Base-by-base conservation (phyloP, 768 basidiomycete genomes). In the Boletus barrowsii region DNA sequence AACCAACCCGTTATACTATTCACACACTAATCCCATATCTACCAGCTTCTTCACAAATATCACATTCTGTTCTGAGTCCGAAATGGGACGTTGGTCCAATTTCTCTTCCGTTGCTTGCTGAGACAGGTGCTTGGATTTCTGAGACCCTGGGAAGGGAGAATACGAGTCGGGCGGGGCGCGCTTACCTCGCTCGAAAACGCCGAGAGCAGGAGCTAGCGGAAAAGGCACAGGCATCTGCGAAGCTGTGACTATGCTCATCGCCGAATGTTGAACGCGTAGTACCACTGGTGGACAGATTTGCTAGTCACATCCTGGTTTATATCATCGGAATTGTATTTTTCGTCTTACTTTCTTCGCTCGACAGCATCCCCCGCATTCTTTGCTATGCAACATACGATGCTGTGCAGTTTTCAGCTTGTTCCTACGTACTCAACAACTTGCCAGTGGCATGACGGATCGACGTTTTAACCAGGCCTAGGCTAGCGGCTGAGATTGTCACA, bases 51-150 rank as follows among this genome's bases (percentile, higher is more conserved):
- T 50, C 47, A 29, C 51, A 8, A 7, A 4, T 11, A 24, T 24
- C 43, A 5, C 10, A 32, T 0, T 39, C 53, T 11, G 20, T n/a
- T n/a, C 8, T 22, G 1, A 46, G 49, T 35, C 51, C 70, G 1
- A 62, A 62, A 43, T 66, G 68, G 55, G 68, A 68, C 17, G 67
- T 71, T 3, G 75, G 75, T 5, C 70, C 81, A 4, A 51, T 80
- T 41, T 80, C 92, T 62, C 72, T 94, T 39, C 79, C 83, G n/a
- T 72, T 80, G 55, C 75, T 94, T 42, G 86, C 82, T 3, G 83
- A 86, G 42, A 84, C 86, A 33, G 94, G 93, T 0, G 84, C 79
- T 68, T 97, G 93, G 94, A 85, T 96, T 51, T 86, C 83, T 32
- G 76, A 80, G 55, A 65, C 75, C 53, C 73, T 97, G 7, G 83